phyloP scores from a whole-genome alignment of 2,329 filamentous ascomycete species.

The Trichoderma sp. region DNA sequence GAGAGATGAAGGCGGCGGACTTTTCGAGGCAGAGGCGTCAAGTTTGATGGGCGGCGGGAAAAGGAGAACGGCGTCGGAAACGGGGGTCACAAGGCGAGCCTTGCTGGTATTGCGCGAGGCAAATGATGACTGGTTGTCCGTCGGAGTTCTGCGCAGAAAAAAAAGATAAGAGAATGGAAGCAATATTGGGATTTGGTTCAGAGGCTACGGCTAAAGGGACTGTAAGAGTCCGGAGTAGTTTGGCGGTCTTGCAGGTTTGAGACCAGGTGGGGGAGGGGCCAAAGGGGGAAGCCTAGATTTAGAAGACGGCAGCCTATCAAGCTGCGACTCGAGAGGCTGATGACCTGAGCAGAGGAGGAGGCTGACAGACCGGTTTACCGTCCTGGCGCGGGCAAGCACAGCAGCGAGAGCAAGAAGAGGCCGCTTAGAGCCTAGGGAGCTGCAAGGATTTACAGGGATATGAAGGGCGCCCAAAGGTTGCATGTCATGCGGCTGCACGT shows the following conservation, averaged over 20 bases:
- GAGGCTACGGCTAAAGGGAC: constrained; percentile 13
- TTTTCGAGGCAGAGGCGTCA: neutral
- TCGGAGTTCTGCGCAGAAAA: too few species aligned
- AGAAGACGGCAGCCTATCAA: constrained; percentile 13
- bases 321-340: constrained; percentile 1
- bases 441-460: neutral
- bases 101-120: neutral
- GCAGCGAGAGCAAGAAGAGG: neutral
- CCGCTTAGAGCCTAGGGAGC: neutral
- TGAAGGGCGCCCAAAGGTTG: neutral
- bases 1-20: neutral
- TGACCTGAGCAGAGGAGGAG: constrained; percentile 18
- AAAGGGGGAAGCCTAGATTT: constrained; percentile 1
- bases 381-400: neutral
- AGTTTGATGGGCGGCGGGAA: neutral
- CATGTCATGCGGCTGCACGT: neutral
- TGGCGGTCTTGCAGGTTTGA: constrained; percentile 14
- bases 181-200: neutral
- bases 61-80: neutral
- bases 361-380: neutral
- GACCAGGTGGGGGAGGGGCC: constrained; percentile 26
- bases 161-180: neutral
- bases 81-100: neutral
- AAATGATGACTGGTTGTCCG: neutral
- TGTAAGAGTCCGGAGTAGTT: constrained; percentile 1